phyloP scores from a whole-genome alignment of 176 grass and related monocot species.

The Lolium multiflorum region DNA sequence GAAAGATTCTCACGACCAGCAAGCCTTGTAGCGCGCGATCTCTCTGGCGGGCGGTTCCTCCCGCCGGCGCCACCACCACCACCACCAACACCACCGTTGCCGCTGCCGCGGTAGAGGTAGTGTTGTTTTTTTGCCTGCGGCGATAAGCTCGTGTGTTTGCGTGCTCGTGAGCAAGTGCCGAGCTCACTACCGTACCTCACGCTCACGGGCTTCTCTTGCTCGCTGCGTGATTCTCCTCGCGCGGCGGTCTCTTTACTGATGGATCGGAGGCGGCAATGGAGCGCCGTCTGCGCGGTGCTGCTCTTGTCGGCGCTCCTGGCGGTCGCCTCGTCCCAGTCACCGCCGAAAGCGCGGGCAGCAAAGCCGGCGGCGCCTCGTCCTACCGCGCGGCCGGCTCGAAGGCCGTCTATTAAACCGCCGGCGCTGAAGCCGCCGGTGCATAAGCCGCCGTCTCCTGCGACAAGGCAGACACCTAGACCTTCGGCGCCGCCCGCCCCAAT shows the following conservation, averaged over 20 bases:
- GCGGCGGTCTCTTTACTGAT: background rate
- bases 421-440: background rate
- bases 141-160: background rate
- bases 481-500: background rate
- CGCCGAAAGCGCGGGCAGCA: background rate
- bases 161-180: background rate
- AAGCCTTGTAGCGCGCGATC: too few species aligned
- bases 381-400: background rate
- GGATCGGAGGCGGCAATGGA: conserved; percentile 10
- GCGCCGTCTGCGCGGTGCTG: conserved; percentile 34
- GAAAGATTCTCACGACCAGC: too few species aligned
- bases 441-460: background rate
- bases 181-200: too few species aligned
- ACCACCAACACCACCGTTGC: too few species aligned
- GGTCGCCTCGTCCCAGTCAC: conserved; percentile 35
- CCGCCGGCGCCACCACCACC: too few species aligned
- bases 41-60: too few species aligned
- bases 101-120: background rate
- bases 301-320: conserved; percentile 17
- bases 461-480: background rate
- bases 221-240: background rate
- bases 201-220: background rate
- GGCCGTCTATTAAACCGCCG: background rate
- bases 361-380: background rate
- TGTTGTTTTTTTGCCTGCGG: background rate